phyloP scores from a whole-genome alignment of 805 yeast species.

The Saturnispora besseyi region DNA sequence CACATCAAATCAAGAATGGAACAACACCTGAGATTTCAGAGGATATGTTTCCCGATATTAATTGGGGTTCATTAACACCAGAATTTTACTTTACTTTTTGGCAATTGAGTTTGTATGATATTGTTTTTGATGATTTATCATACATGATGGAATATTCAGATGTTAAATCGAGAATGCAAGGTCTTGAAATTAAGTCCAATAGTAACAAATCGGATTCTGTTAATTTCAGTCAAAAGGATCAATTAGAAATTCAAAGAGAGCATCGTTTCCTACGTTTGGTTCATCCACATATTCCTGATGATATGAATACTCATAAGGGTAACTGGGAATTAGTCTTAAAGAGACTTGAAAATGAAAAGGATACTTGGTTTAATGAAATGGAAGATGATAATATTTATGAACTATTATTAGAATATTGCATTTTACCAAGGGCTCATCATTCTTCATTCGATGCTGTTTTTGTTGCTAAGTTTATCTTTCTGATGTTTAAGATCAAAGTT shows the following conservation, averaged over 20 bases:
- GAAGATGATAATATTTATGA: not conserved
- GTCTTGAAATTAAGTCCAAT: constrained; percentile 30
- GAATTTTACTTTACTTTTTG: constrained; percentile 58
- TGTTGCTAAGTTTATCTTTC: constrained; percentile 50
- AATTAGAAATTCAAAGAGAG: constrained; percentile 21
- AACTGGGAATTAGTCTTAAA: constrained; percentile 29
- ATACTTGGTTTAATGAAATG: constrained; percentile 36
- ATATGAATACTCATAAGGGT: constrained; percentile 35
- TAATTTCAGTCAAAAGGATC: constrained; percentile 12
- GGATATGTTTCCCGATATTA: constrained; percentile 11
- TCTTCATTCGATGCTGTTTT: constrained; percentile 79
- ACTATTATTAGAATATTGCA: constrained; percentile 47
- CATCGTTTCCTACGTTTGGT: constrained; percentile 20
- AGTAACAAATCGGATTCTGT: constrained; percentile 23
- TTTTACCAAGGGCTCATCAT: constrained; percentile 67
- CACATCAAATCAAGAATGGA: constrained; percentile 18
- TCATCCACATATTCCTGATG: constrained; percentile 28
- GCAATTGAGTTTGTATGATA: constrained; percentile 65
- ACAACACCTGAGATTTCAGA: constrained; percentile 14
- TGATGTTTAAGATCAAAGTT: constrained; percentile 33
- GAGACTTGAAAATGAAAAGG: constrained; percentile 25
- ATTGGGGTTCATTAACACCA: constrained; percentile 26
- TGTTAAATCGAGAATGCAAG: constrained; percentile 28
- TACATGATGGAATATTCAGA: constrained; percentile 43
- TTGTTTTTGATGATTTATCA: constrained; percentile 40